Conservation (phyloP, 2,329 filamentous ascomycete species). For the Ceratocystis albifundus region DNA sequence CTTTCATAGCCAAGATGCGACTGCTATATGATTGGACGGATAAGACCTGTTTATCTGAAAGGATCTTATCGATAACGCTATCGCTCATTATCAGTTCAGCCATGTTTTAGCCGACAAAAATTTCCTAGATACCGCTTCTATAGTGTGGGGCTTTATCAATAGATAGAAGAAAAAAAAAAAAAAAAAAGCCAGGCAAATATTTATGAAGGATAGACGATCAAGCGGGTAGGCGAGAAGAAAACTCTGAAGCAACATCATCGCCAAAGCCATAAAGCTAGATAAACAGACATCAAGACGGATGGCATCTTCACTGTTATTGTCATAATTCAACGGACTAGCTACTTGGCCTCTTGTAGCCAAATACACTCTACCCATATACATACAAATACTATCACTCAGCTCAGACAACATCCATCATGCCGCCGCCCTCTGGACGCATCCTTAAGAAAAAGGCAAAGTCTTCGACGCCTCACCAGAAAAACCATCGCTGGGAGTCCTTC, state of each 20-base stretch:
- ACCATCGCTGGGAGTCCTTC: conserved; percentile 86
- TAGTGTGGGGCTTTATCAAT: conserved; percentile 17
- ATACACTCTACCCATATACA: background rate
- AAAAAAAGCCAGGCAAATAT: background rate
- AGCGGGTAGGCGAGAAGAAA: background rate
- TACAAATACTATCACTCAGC: background rate
- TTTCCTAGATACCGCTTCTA: conserved; percentile 19
- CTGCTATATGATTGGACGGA: conserved; percentile 22
- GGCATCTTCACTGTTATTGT: background rate
- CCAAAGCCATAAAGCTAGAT: background rate
- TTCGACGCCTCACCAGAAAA: conserved; percentile 63
- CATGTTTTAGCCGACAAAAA: conserved; percentile 22
- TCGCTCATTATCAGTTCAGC: conserved; percentile 23
- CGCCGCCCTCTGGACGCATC: conserved; percentile 55
- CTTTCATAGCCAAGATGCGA: conserved; percentile 17
- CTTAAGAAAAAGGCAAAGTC: conserved; percentile 59
- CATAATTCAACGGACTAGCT: background rate
- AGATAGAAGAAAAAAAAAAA: background rate
- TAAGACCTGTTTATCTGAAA: conserved; percentile 3
- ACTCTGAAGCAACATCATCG: conserved; percentile 5
- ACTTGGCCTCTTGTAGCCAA: background rate
- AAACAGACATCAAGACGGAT: background rate
- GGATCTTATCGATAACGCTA: conserved; percentile 17
- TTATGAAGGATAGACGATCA: background rate
- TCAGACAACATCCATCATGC: conserved; percentile 30